phyloP scores from a whole-genome alignment of 2,329 filamentous ascomycete genomes.

The Nemania diffusa region DNA sequence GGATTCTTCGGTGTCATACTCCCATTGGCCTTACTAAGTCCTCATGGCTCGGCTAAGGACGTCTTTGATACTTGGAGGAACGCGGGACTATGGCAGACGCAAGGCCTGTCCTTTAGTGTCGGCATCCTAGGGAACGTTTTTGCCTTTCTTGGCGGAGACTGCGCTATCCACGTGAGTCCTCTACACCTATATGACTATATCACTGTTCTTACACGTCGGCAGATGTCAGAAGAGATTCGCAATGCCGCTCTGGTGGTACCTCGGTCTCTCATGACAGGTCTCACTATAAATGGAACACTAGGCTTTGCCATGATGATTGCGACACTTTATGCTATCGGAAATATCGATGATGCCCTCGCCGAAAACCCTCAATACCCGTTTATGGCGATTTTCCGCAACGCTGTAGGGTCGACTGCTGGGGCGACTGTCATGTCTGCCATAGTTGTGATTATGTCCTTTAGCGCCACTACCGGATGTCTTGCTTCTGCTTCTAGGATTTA shows the following conservation, averaged over 20 bases:
- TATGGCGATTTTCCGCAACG: conserved; percentile 67
- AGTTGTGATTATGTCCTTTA: conserved; percentile 60
- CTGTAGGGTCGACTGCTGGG: conserved; percentile 58
- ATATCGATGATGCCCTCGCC: conserved; percentile 57
- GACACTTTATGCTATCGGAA: conserved; percentile 63
- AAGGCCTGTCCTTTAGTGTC: conserved; percentile 39
- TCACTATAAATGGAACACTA: conserved; percentile 61
- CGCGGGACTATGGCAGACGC: conserved; percentile 39
- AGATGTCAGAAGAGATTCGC: conserved; percentile 59
- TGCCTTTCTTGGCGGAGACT: conserved; percentile 38
- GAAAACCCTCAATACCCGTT: conserved; percentile 65
- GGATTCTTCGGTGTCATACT: conserved; percentile 58
- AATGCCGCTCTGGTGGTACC: conserved; percentile 63
- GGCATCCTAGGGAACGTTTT: conserved; percentile 38
- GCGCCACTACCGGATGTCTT: conserved; percentile 63
- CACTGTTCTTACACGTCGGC: conserved; percentile 7
- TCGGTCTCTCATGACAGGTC: conserved; percentile 59
- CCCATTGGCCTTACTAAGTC: conserved; percentile 49
- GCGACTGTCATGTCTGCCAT: conserved; percentile 62
- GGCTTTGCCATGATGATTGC: conserved; percentile 68
- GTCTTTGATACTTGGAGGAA: conserved; percentile 48
- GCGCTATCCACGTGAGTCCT: conserved; percentile 38
- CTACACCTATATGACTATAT: too few relatives aligned
- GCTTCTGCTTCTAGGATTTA: conserved; percentile 67
- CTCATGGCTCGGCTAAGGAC: conserved; percentile 41